Percentiles rank a stretch among this genome's conserved stretches.
These are phyloP conservation scores for Silene latifolia DNA, from an alignment of 148 eudicot species.

Conservation along the genomic window DNA sequence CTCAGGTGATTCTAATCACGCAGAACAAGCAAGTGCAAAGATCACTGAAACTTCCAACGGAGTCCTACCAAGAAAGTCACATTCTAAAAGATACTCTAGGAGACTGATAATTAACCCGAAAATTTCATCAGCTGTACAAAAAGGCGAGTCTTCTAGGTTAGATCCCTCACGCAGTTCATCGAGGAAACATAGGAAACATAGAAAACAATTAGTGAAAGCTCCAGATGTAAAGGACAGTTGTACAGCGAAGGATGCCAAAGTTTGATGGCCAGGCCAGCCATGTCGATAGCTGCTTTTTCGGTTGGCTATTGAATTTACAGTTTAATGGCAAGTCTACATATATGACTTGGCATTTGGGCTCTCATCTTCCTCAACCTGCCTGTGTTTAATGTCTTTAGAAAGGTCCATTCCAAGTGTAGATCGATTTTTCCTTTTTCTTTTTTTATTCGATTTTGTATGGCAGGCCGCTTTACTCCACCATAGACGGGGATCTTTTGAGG, in stretches of 20 bases:
- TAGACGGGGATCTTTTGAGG: background rate
- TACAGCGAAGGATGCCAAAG: constrained; percentile 22
- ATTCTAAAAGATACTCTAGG: constrained; percentile 30
- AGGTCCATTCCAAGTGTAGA: constrained; percentile 2
- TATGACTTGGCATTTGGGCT: background rate
- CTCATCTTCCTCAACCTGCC: background rate
- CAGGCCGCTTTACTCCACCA: background rate
- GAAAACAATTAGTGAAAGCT: constrained; percentile 25
- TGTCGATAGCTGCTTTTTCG: constrained; percentile 5
- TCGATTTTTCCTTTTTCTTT: background rate
- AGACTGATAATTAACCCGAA: constrained; percentile 18
- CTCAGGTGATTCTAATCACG: constrained; percentile 27
- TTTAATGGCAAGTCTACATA: background rate
- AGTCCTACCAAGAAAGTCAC: constrained; percentile 14
- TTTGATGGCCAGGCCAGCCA: background rate
- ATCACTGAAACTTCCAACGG: constrained; percentile 7
- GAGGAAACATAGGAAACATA: constrained; percentile 33
- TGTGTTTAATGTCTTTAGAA: background rate
- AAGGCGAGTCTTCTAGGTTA: constrained; percentile 15
- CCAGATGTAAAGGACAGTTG: constrained; percentile 15
- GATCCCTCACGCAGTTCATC: constrained; percentile 20
- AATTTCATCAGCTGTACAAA: constrained; percentile 10
- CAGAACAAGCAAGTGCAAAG: constrained; percentile 18
- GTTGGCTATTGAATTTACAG: background rate
- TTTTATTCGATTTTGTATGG: background rate